A percentile compares a stretch with the other conserved stretches of the same genome.
These are phyloP conservation scores for Colletotrichum tropicicola DNA, from an alignment of 2,329 filamentous ascomycete genomes.

Conservation along the genomic window DNA sequence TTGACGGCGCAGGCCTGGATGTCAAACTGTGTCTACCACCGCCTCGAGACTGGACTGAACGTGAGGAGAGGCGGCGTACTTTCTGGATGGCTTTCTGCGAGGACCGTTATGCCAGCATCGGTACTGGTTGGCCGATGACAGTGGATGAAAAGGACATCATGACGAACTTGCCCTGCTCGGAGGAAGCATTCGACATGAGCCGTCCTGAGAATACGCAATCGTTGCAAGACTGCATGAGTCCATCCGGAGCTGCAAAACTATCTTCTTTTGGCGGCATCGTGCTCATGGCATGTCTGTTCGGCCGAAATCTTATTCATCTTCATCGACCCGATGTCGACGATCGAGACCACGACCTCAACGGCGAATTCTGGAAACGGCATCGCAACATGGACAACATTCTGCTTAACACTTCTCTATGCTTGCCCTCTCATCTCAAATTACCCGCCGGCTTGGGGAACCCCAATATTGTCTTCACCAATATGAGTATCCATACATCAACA, in stretches of 20 bases:
- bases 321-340: conserved; percentile 87
- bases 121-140: conserved; percentile 96
- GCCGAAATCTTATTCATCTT: conserved; percentile 88
- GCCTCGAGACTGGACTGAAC: conserved; percentile 91
- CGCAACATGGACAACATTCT: conserved; percentile 89
- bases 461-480: conserved; percentile 93
- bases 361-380: conserved; percentile 96
- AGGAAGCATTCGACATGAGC: conserved; percentile 86
- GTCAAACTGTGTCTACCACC: conserved; percentile 92
- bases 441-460: conserved; percentile 79
- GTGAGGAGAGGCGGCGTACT: conserved; percentile 87
- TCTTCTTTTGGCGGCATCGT: conserved; percentile 83
- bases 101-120: conserved; percentile 93
- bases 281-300: conserved; percentile 88
- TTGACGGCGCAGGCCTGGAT: conserved; percentile 84
- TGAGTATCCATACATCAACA: conserved; percentile 95
- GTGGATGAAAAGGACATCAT: conserved; percentile 92
- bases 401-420: conserved; percentile 82
- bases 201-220: conserved; percentile 76
- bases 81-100: conserved; percentile 96
- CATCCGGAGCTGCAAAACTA: conserved; percentile 76
- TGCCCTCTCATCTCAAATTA: conserved; percentile 84
- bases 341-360: conserved; percentile 86
- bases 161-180: conserved; percentile 84
- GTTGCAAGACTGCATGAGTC: conserved; percentile 74